Evolutionary conservation across 1,284 basidiomycete species (phyloP).

Genomic region (Cutaneotrichosporon mucoides): DNA sequence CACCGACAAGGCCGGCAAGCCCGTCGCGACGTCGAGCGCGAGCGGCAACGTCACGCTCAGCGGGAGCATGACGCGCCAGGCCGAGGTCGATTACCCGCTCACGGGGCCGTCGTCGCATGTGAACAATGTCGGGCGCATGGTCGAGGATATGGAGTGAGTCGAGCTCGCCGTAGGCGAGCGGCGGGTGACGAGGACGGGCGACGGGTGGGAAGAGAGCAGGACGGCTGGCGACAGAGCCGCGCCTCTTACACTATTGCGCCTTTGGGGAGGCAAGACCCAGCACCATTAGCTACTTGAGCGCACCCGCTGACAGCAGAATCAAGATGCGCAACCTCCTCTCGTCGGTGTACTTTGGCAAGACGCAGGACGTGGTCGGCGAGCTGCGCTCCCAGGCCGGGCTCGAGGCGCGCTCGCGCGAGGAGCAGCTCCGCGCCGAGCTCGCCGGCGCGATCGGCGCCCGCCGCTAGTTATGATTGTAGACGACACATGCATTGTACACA

Average conservation of each 20-base stretch:
- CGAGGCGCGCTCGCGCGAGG: constrained; percentile 73
- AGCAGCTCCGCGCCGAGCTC: constrained; percentile 87
- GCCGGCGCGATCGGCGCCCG: constrained; percentile 58
- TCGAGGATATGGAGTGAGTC: constrained; percentile 88
- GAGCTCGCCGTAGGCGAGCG: too few relatives aligned
- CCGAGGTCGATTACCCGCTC: constrained; percentile 78
- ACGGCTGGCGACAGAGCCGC: too few relatives aligned
- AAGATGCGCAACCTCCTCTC: constrained; percentile 96
- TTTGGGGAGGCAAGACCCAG: too few relatives aligned
- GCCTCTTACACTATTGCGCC: too few relatives aligned
- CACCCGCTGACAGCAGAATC: constrained; percentile 51
- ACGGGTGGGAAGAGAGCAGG: not conserved
- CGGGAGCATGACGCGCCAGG: constrained; percentile 95
- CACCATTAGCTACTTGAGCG: not conserved
- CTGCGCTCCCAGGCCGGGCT: constrained; percentile 81
- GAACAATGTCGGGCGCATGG: constrained; percentile 84
- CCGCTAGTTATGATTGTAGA: constrained; percentile 13
- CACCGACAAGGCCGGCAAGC: constrained; percentile 39
- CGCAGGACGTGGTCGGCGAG: constrained; percentile 88
- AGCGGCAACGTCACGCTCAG: constrained; percentile 78
- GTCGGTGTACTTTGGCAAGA: constrained; percentile 98
- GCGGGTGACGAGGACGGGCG: not conserved
- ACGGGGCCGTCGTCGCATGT: constrained; percentile 77
- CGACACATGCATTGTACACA: constrained; percentile 19
- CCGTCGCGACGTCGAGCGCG: constrained; percentile 37